Evolutionary conservation across 2,329 filamentous ascomycete species (phyloP).

Genomic region (Fusarium drepaniforme): DNA sequence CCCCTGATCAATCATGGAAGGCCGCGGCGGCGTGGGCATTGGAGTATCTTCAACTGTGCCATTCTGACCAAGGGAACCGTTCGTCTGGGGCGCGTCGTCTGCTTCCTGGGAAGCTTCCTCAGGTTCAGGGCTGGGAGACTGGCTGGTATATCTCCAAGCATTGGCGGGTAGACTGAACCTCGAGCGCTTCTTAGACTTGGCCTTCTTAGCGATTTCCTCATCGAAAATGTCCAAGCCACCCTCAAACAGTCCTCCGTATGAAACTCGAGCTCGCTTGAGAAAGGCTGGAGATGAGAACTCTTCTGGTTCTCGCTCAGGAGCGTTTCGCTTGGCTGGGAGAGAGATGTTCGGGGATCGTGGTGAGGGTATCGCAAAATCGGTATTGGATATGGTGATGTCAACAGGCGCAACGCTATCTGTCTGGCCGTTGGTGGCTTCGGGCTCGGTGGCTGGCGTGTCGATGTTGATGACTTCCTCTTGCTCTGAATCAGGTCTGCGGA

Average conservation of each 20-base stretch:
- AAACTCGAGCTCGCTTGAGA: slow-evolving; percentile 76
- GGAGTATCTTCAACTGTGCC: slow-evolving; percentile 22
- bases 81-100: slow-evolving; percentile 6
- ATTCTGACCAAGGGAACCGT: slow-evolving; percentile 4
- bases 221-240: slow-evolving; percentile 76
- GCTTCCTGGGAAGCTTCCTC: slow-evolving; percentile 47
- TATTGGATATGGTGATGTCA: slow-evolving; percentile 14
- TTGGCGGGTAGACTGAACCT: slow-evolving; percentile 75
- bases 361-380: slow-evolving; percentile 31
- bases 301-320: slow-evolving; percentile 54
- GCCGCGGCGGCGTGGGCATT: slow-evolving; percentile 36
- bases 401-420: background rate
- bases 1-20: slow-evolving; percentile 52
- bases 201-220: slow-evolving; percentile 61
- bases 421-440: slow-evolving; percentile 35
- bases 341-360: slow-evolving; percentile 31
- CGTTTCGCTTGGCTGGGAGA: slow-evolving; percentile 49
- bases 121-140: slow-evolving; percentile 77
- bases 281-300: slow-evolving; percentile 86
- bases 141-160: slow-evolving; percentile 80
- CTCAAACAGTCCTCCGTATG: slow-evolving; percentile 76
- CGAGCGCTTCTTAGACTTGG: slow-evolving; percentile 70
- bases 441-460: slow-evolving; percentile 48
- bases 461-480: slow-evolving; percentile 66
- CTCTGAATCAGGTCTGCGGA: slow-evolving; percentile 57